phyloP scores from a whole-genome alignment of 1,284 basidiomycete genomes.

The Pisolithus thermaeus region DNA sequence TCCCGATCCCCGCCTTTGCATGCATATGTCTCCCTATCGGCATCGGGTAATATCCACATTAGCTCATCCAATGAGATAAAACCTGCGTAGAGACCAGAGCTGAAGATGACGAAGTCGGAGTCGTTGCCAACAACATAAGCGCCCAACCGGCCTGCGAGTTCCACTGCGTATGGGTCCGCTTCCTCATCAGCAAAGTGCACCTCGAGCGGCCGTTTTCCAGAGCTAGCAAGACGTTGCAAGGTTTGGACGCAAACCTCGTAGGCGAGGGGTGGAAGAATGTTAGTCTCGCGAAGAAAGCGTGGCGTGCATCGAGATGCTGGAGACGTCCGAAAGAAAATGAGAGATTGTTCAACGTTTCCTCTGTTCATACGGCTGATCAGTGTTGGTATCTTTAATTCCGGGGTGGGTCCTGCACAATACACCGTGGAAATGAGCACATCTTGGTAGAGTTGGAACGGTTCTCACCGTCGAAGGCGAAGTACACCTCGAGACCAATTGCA shows the following conservation, averaged over 20 bases:
- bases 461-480: slow-evolving; percentile 92
- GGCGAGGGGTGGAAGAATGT: slow-evolving; percentile 71
- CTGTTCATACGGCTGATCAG: slow-evolving; percentile 54
- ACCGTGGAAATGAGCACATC: slow-evolving; percentile 16
- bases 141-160: slow-evolving; percentile 67
- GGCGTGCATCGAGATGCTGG: slow-evolving; percentile 58
- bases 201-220: slow-evolving; percentile 34
- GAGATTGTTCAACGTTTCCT: slow-evolving; percentile 54
- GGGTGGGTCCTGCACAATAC: slow-evolving; percentile 53
- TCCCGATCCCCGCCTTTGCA: slow-evolving; percentile 32
- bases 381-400: slow-evolving; percentile 71
- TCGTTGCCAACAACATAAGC: slow-evolving; percentile 78
- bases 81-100: slow-evolving; percentile 66
- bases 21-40: slow-evolving; percentile 22
- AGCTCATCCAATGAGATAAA: slow-evolving; percentile 81
- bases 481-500: slow-evolving; percentile 63
- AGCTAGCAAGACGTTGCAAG: slow-evolving; percentile 39
- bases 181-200: slow-evolving; percentile 79
- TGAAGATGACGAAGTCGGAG: slow-evolving; percentile 79
- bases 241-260: slow-evolving; percentile 60
- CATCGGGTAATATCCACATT: slow-evolving; percentile 49
- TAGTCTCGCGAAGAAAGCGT: slow-evolving; percentile 67
- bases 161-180: slow-evolving; percentile 82
- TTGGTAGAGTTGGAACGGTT: slow-evolving; percentile 4
- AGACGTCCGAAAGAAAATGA: slow-evolving; percentile 84